A percentile compares a stretch with the other conserved stretches of the same genome.
These are phyloP conservation scores for Bacidia rubella DNA, from an alignment of 495 filamentous ascomycete species.

Conservation along the genomic window DNA sequence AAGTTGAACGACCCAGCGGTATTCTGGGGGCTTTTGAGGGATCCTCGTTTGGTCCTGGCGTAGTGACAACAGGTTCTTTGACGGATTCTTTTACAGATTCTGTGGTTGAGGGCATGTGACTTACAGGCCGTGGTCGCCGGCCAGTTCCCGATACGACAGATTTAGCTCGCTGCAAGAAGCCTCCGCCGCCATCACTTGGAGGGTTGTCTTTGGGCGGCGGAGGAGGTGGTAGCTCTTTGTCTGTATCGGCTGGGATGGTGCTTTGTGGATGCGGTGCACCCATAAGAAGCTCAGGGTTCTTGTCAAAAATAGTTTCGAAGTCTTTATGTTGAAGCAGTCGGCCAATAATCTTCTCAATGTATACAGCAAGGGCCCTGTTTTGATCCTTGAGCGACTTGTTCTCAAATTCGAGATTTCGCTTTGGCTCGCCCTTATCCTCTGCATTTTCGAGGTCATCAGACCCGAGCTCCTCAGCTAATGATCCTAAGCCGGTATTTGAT, in stretches of 20 bases:
- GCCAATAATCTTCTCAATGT: constrained; percentile 97
- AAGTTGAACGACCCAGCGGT: constrained; percentile 54
- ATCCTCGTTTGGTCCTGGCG: constrained; percentile 44
- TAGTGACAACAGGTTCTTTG: constrained; percentile 29
- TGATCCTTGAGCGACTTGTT: constrained; percentile 75
- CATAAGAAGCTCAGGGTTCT: constrained; percentile 45
- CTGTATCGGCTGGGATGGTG: constrained; percentile 23
- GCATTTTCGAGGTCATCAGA: constrained; percentile 34
- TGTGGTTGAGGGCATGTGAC: constrained; percentile 39
- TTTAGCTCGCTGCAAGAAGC: constrained; percentile 63
- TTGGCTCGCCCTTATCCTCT: constrained; percentile 43
- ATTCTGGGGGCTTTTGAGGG: constrained; percentile 76
- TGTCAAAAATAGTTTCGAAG: constrained; percentile 84
- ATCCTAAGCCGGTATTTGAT: constrained; percentile 35
- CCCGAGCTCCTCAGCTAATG: constrained; percentile 83
- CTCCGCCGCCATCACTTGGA: constrained; percentile 37
- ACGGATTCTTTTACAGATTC: no score
- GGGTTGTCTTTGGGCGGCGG: constrained; percentile 51
- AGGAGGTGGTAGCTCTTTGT: constrained; percentile 78
- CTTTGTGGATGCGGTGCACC: constrained; percentile 23
- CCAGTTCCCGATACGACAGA: constrained; percentile 42
- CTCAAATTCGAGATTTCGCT: constrained; percentile 61
- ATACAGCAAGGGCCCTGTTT: constrained; percentile 91
- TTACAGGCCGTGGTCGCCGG: constrained; percentile 40
- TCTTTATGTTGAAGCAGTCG: constrained; percentile 85